Evolutionary conservation across 768 basidiomycete species (phyloP), one percentile per base, ranked within the genome.

Genomic region (Lactarius akahatsu): DNA sequence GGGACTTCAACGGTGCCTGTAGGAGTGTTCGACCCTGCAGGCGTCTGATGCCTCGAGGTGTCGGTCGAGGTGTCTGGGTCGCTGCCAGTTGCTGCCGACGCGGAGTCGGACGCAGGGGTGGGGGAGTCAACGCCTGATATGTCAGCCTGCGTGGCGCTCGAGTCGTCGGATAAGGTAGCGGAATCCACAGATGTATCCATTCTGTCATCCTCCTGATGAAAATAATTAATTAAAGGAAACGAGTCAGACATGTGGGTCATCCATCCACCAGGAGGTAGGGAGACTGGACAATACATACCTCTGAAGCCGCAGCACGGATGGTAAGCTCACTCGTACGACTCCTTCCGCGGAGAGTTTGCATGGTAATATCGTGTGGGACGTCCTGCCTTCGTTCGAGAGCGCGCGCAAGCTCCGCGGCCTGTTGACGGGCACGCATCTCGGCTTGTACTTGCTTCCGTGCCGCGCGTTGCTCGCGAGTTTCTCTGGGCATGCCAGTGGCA

Each of bases 391-490:
- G 76, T 66, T 84, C 85, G 41, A 88, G 76, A 16, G 85, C 88
- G 66, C 83, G 80, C 41, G 83, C 82, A 3, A 90, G 72, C 60
- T 86, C 82, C 6, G 78, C 80, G 0, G 85, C 86, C 67, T 86
- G 86, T 59, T 89, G 86, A 57, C 86, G 78, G 71, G 87, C 82
- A 54, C 87, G 79, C 70, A 82, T 78, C 72, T 86, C 85, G 4
- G 78, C 73, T 67, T 81, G 79, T 6, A 86, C 86, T 67, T 83
- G 79, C 59, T 87, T 77, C 68, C 90, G 77, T 9, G 85, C 87
- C 40, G 85, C 79, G 11, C 91, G 78, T 72, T 91, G 89, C 73
- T 93, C 91, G 66, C 87, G 80, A 32, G 87, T 85, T 77, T 94
- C 92, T 61, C 90, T 78, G 16, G 88, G 88, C 67, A 87, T 76